phyloP scores from a whole-genome alignment of 306 rosid genomes.

The Casuarina glauca region DNA sequence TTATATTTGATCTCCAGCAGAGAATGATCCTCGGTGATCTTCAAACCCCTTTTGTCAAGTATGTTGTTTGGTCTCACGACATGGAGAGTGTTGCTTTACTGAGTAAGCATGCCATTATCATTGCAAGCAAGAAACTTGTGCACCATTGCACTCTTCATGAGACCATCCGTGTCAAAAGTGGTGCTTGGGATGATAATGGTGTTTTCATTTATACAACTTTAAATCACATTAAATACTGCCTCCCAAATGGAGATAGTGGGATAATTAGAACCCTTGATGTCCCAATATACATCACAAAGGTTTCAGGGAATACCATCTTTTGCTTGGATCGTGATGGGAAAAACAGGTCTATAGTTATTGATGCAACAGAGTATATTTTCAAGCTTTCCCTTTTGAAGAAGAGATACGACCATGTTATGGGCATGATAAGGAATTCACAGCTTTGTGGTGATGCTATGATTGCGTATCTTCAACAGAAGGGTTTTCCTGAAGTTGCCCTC shows the following conservation, averaged over 20 bases:
- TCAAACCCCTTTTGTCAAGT: constrained; percentile 85
- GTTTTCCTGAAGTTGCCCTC: constrained; percentile 94
- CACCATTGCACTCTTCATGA: constrained; percentile 94
- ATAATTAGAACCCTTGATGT: constrained; percentile 83
- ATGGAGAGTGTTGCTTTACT: constrained; percentile 90
- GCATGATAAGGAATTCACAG: constrained; percentile 85
- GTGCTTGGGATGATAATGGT: constrained; percentile 96
- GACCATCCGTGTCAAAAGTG: constrained; percentile 94
- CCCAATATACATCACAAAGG: constrained; percentile 88
- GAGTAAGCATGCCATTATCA: constrained; percentile 87
- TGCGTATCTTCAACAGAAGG: constrained; percentile 94
- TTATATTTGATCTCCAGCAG: constrained; percentile 83
- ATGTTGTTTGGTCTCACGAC: constrained; percentile 84
- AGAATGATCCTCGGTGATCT: constrained; percentile 77
- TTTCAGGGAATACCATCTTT: constrained; percentile 69
- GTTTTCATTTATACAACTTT: constrained; percentile 87
- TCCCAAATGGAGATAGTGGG: constrained; percentile 92
- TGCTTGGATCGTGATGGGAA: constrained; percentile 97
- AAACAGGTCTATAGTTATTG: constrained; percentile 61
- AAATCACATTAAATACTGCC: constrained; percentile 88
- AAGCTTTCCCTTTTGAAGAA: constrained; percentile 78
- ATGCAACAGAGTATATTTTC: constrained; percentile 84
- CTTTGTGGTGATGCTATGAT: constrained; percentile 96
- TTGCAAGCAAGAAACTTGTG: constrained; percentile 84
- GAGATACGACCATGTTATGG: constrained; percentile 84